Percentiles rank a stretch among this genome's conserved stretches.
These are phyloP conservation scores for Lunasporangiospora selenospora DNA, from an alignment of 192 early-diverging fungal species.

Conservation along the genomic window DNA sequence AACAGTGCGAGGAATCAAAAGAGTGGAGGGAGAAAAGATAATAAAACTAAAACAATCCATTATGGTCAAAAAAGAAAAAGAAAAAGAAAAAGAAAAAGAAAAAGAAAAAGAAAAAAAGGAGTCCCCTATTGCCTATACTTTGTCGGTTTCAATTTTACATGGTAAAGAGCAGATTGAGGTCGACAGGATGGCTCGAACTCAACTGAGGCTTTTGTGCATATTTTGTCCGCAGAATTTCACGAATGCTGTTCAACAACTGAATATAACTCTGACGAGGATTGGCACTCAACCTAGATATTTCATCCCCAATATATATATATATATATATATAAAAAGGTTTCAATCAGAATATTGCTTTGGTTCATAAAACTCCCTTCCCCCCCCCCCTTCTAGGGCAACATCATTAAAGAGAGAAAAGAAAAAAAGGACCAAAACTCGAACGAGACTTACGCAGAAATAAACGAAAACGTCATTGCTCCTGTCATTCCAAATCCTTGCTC, in stretches of 20 bases:
- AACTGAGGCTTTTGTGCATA: slow-evolving; percentile 88
- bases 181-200: slow-evolving; percentile 49
- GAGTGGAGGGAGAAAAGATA: no score
- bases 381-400: not conserved
- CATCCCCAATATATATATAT: no score
- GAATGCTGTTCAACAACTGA: slow-evolving; percentile 71
- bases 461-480: slow-evolving; percentile 80
- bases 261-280: slow-evolving; percentile 72
- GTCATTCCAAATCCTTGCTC: slow-evolving; percentile 63
- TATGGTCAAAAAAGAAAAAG: not conserved
- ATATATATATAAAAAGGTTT: no score
- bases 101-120: no score
- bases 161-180: slow-evolving; percentile 48
- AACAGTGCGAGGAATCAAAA: no score
- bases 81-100: not conserved
- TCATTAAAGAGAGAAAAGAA: not conserved
- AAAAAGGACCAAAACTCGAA: no score
- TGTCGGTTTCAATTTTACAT: slow-evolving; percentile 25
- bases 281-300: slow-evolving; percentile 51
- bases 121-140: no score
- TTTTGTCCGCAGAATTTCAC: slow-evolving; percentile 64
- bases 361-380: no score
- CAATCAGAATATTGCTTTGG: no score
- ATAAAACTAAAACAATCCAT: no score
- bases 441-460: slow-evolving; percentile 57